Evolutionary conservation across 192 early-diverging fungal genomes (phyloP), one percentile per base, ranked within the genome.

Genomic region (Phlyctochytrium bullatum): DNA sequence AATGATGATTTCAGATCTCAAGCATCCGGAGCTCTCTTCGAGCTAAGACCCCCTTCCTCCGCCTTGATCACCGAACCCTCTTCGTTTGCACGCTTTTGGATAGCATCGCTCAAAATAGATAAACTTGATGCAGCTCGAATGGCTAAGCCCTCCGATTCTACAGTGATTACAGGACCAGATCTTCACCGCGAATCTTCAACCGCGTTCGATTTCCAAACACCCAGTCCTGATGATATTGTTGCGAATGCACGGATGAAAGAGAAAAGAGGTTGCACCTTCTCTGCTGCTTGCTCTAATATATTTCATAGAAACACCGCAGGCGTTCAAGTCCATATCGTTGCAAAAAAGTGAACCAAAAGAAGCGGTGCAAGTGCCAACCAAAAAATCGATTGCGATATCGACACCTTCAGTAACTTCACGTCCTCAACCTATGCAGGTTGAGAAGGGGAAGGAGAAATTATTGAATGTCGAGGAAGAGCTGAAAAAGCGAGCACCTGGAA

Each of bases 161-260:
- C 20, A 30, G 51, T 50, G 36, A 28, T 56, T n/a, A 35, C 36
- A 25, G 50, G 34, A 25, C n/a, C 34, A 62, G 64, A 50, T n/a
- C 52, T 30, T 35, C 61, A 61, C 33, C 40, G 53, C 25, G 54
- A 52, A 16, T 71, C 65, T 25, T n/a, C n/a, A n/a, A n/a, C n/a
- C n/a, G n/a, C 36, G 35, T 95, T 94, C 77, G 65, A 62, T 10
- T 94, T 95, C 76, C 79, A 89, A 57, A 80, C 79, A 4, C 92
- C 91, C 20, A 94, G 93, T 72, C 92, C 93, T 4, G 93, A 93
- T 68, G 91, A 93, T 74, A 68, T 79, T 35, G 91, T 92, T 12
- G 69, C 85, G 32, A 76, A 76, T 32, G 90, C 91, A 0, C 84
- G 81, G 10, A 17, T 25, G 3, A 67, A 72, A 64, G 53, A 51